These are phyloP conservation scores for Leptographium lundbergii DNA, from an alignment of 2,329 filamentous ascomycete genomes.

Conservation along the genomic window DNA sequence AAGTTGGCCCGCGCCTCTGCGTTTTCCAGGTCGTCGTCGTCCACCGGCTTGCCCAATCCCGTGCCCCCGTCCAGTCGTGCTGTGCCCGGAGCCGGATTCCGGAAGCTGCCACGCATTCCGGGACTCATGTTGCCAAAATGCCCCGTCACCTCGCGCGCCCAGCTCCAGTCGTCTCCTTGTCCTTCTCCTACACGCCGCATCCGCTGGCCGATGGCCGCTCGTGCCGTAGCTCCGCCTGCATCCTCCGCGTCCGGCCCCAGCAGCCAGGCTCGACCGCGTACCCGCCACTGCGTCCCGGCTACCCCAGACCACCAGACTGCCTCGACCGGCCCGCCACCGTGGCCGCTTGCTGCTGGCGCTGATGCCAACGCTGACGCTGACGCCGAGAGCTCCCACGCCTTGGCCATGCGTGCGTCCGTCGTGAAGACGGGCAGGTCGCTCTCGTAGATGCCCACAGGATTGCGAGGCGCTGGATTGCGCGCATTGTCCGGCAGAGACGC, in stretches of 20 bases:
- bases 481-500: conserved; percentile 57
- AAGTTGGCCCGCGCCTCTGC: conserved; percentile 61
- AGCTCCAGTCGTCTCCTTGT: conserved; percentile 51
- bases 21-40: conserved; percentile 57
- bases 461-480: conserved; percentile 59
- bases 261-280: conserved; percentile 65
- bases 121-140: conserved; percentile 87
- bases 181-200: conserved; percentile 23
- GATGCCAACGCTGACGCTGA: conserved; percentile 27
- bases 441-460: conserved; percentile 53
- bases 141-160: conserved; percentile 65
- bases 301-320: conserved; percentile 79
- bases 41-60: conserved; percentile 50
- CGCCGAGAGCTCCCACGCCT: conserved; percentile 57
- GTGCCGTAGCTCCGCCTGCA: conserved; percentile 51
- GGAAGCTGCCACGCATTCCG: conserved; percentile 64
- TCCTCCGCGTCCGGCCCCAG: conserved; percentile 51
- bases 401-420: conserved; percentile 79
- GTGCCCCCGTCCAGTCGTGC: conserved; percentile 33
- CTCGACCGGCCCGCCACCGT: conserved; percentile 51
- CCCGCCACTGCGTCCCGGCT: conserved; percentile 67
- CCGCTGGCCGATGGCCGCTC: conserved; percentile 51
- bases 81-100: conserved; percentile 56
- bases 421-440: conserved; percentile 75
- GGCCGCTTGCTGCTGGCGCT: conserved; percentile 28